Conservation (phyloP, 2,329 filamentous ascomycete species). For the Colletotrichum spinosum region DNA sequence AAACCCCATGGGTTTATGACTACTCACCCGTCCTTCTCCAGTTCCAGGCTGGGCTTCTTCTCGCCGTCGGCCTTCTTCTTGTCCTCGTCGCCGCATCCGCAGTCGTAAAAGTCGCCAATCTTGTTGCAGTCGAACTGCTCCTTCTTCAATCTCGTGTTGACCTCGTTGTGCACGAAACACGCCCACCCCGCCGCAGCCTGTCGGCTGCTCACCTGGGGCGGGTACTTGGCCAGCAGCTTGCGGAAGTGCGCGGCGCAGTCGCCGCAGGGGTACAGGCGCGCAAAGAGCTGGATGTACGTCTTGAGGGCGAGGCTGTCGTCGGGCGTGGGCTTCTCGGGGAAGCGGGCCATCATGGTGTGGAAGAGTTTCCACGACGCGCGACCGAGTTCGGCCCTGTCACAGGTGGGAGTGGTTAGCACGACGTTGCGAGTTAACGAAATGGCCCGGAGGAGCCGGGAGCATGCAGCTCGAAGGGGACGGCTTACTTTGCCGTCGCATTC, state of each 20-base stretch:
- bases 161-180: conserved; percentile 75
- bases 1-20: neutral
- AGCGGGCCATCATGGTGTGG: conserved; percentile 78
- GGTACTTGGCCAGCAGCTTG: conserved; percentile 69
- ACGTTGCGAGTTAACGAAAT: neutral
- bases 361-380: conserved; percentile 77
- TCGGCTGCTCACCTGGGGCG: conserved; percentile 73
- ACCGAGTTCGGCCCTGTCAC: conserved; percentile 70
- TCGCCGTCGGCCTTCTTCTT: conserved; percentile 52
- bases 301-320: conserved; percentile 73
- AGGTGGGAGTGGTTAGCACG: conserved; percentile 19
- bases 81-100: conserved; percentile 75
- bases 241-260: conserved; percentile 78
- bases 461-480: conserved; percentile 16
- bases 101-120: conserved; percentile 79
- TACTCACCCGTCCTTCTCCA: conserved; percentile 29
- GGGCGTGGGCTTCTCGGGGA: conserved; percentile 72
- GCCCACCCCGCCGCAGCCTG: conserved; percentile 75
- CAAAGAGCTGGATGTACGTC: conserved; percentile 74
- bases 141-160: conserved; percentile 74
- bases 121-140: conserved; percentile 73
- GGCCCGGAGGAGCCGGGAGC: neutral
- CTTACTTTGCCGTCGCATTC: conserved; percentile 83
- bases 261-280: conserved; percentile 77
- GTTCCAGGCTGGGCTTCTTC: conserved; percentile 38